Percentiles rank a stretch among this genome's conserved stretches.
These are phyloP conservation scores for Pseudogymnoascus sp. DNA, from an alignment of 2,329 filamentous ascomycete genomes.

Conservation along the genomic window DNA sequence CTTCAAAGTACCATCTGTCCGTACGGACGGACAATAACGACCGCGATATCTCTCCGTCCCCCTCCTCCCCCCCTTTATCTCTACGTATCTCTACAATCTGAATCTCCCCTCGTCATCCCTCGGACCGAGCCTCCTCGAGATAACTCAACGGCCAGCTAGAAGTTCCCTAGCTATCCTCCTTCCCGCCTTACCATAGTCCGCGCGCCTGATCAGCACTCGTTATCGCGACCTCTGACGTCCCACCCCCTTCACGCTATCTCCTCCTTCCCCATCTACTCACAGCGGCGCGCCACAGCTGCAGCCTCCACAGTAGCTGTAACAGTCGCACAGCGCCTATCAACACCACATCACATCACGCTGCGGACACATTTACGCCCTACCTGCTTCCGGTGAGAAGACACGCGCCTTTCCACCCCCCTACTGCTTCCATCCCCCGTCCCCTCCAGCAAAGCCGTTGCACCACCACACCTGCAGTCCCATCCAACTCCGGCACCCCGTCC, in stretches of 20 bases:
- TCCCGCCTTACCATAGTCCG: not conserved
- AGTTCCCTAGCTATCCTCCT: not conserved
- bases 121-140: not conserved
- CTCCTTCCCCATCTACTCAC: not conserved
- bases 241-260: not conserved
- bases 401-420: not conserved
- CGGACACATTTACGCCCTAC: not conserved
- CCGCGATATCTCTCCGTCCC: not conserved
- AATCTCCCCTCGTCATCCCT: not conserved
- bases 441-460: not conserved
- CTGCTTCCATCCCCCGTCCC: not conserved
- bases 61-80: not conserved
- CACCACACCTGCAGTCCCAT: not conserved
- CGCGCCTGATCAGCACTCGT: not conserved
- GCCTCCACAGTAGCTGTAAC: not conserved
- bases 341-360: not conserved
- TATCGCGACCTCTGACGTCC: not conserved
- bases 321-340: not conserved
- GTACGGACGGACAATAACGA: not conserved
- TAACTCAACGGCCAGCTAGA: not conserved
- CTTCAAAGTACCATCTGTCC: not conserved
- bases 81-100: not conserved
- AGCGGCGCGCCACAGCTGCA: not conserved
- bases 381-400: not conserved
- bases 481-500: constrained; percentile 1